phyloP scores from a whole-genome alignment of 2,329 filamentous ascomycete species.

The Penicillium aurantiogriseum region DNA sequence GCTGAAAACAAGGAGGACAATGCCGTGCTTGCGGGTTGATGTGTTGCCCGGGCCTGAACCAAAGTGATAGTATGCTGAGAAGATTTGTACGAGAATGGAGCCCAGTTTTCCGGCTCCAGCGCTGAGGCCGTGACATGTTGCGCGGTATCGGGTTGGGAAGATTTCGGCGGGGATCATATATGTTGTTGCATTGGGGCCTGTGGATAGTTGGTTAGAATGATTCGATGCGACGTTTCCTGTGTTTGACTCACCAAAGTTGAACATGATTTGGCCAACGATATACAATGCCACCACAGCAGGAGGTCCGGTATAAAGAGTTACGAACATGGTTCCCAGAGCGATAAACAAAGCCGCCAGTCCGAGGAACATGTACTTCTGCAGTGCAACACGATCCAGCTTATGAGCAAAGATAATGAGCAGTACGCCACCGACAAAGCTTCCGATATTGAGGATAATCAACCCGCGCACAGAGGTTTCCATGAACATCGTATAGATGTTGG shows the following conservation, averaged over 20 bases:
- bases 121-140: constrained; percentile 54
- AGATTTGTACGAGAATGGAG: constrained; percentile 45
- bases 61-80: constrained; percentile 43
- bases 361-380: constrained; percentile 48
- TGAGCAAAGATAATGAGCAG: constrained; percentile 43
- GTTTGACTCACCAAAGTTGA: constrained; percentile 46
- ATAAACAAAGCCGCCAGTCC: constrained; percentile 45
- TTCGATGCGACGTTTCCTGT: neutral
- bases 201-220: constrained; percentile 4
- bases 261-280: constrained; percentile 47
- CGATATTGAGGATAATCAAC: constrained; percentile 42
- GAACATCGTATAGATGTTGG: constrained; percentile 45
- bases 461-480: constrained; percentile 40
- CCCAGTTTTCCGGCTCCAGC: constrained; percentile 56
- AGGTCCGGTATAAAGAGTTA: constrained; percentile 37
- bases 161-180: constrained; percentile 56
- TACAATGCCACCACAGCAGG: constrained; percentile 44
- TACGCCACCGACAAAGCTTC: constrained; percentile 44
- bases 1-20: constrained; percentile 43
- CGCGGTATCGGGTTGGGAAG: constrained; percentile 56
- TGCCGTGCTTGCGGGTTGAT: constrained; percentile 40
- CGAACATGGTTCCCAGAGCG: constrained; percentile 44
- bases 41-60: constrained; percentile 32
- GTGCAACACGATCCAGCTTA: constrained; percentile 41
- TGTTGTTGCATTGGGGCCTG: constrained; percentile 42